A percentile compares a stretch with the other conserved stretches of the same genome.
phyloP scores from a whole-genome alignment of 1,284 basidiomycete genomes.

The Apiotrichum mycotoxinovorans region DNA sequence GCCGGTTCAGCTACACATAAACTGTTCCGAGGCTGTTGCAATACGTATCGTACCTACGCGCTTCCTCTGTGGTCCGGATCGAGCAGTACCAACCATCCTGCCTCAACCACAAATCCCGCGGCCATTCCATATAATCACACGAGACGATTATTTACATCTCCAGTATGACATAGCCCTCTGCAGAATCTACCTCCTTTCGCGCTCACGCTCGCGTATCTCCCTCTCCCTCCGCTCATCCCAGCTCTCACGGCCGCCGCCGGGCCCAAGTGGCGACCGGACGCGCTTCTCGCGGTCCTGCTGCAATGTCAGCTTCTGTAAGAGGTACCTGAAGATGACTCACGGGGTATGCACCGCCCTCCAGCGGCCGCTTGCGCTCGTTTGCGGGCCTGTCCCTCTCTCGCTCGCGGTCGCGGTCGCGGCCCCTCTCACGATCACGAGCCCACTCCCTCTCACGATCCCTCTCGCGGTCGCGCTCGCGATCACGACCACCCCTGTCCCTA shows the following conservation, averaged over 20 bases:
- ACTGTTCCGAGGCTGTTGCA: too few species aligned
- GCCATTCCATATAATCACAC: too few species aligned
- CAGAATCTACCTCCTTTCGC: not conserved
- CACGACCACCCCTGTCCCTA: not conserved
- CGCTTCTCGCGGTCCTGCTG: not conserved
- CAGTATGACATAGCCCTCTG: too few species aligned
- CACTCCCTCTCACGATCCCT: not conserved
- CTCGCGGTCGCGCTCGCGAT: not conserved
- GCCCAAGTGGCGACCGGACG: not conserved
- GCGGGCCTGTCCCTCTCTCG: not conserved
- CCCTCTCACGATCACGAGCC: not conserved
- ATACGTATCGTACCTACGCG: too few species aligned
- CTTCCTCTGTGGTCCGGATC: too few species aligned
- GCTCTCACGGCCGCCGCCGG: not conserved
- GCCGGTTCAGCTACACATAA: too few species aligned
- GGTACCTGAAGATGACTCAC: not conserved
- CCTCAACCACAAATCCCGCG: too few species aligned
- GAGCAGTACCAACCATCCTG: too few species aligned
- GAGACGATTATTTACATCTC: too few species aligned
- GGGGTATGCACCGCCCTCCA: not conserved
- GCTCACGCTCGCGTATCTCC: not conserved
- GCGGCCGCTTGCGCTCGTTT: conserved; percentile 1
- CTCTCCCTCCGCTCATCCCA: conserved; percentile 1
- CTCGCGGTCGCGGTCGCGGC: not conserved
- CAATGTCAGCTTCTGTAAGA: not conserved